phyloP scores from a whole-genome alignment of 1,284 basidiomycete species.

The Ceratobasidium sp. region DNA sequence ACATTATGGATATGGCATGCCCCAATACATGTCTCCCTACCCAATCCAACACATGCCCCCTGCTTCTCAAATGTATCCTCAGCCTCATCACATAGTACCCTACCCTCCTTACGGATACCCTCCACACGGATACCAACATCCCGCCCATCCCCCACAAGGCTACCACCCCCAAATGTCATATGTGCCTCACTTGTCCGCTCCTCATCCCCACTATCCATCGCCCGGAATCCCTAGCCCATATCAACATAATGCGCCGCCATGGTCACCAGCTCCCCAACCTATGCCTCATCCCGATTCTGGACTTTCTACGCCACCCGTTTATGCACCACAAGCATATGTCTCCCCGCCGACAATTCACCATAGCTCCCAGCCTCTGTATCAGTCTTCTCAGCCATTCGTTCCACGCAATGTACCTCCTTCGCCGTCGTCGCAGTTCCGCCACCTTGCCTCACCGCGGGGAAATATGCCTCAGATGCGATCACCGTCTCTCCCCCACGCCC shows the following conservation, averaged over 20 bases:
- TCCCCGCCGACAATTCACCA: conserved; percentile 13
- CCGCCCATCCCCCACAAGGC: conserved; percentile 25
- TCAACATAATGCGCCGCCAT: conserved; percentile 17
- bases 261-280: conserved; percentile 5
- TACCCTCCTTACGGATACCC: conserved; percentile 35
- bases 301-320: conserved; percentile 36
- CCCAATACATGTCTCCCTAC: conserved; percentile 26
- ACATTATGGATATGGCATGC: conserved; percentile 22
- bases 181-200: conserved; percentile 20
- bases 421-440: conserved; percentile 5
- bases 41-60: conserved; percentile 17
- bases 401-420: conserved; percentile 33
- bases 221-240: conserved; percentile 15
- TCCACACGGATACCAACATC: conserved; percentile 27
- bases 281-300: conserved; percentile 28
- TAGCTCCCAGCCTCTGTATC: conserved; percentile 20
- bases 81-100: conserved; percentile 8
- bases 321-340: conserved; percentile 23
- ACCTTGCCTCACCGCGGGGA: conserved; percentile 13
- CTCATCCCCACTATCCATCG: conserved; percentile 34
- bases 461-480: conserved; percentile 6
- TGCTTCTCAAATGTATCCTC: conserved; percentile 19
- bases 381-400: conserved; percentile 16
- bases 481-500: conserved; percentile 22
- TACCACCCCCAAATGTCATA: conserved; percentile 31